A percentile compares a stretch with the other conserved stretches of the same genome.
Conservation (phyloP, 768 basidiomycete species). For the Terana coerulea region DNA sequence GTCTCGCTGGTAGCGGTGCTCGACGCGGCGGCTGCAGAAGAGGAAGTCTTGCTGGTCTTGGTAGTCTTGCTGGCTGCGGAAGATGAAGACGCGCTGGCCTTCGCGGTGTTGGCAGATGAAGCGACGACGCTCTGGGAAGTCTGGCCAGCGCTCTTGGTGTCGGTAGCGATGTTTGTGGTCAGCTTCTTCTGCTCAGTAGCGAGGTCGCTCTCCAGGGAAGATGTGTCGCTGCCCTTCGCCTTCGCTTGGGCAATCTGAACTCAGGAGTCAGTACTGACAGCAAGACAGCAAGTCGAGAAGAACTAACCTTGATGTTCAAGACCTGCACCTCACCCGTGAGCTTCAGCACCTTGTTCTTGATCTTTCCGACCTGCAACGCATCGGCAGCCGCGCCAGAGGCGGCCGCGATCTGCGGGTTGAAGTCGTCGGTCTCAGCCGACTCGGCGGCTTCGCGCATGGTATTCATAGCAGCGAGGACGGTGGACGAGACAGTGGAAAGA, state of each 20-base stretch:
- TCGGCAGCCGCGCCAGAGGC: slow-evolving; percentile 31
- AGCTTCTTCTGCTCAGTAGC: slow-evolving; percentile 32
- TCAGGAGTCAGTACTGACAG: neutral
- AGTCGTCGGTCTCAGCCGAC: slow-evolving; percentile 32
- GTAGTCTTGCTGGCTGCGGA: too few species aligned
- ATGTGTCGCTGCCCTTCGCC: slow-evolving; percentile 29
- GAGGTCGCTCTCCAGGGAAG: slow-evolving; percentile 24
- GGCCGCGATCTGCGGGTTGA: slow-evolving; percentile 34
- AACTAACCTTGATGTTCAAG: slow-evolving; percentile 27
- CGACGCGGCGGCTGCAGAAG: neutral
- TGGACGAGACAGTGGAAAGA: slow-evolving; percentile 29
- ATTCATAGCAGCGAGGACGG: slow-evolving; percentile 23
- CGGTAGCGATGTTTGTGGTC: slow-evolving; percentile 33
- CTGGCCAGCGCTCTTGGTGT: slow-evolving; percentile 27
- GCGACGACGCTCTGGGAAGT: slow-evolving; percentile 29
- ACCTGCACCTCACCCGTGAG: slow-evolving; percentile 34
- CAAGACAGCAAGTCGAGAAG: neutral
- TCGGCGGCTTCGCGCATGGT: slow-evolving; percentile 37
- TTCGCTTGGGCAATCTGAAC: slow-evolving; percentile 31
- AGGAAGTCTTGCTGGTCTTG: neutral
- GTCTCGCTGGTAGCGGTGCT: neutral
- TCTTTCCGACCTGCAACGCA: slow-evolving; percentile 37
- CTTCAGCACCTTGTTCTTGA: slow-evolving; percentile 44
- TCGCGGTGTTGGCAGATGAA: too few species aligned
- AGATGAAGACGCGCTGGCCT: neutral